Evolutionary conservation across 805 yeast genomes (phyloP).

Genomic region (Barnettozyma siamensis): DNA sequence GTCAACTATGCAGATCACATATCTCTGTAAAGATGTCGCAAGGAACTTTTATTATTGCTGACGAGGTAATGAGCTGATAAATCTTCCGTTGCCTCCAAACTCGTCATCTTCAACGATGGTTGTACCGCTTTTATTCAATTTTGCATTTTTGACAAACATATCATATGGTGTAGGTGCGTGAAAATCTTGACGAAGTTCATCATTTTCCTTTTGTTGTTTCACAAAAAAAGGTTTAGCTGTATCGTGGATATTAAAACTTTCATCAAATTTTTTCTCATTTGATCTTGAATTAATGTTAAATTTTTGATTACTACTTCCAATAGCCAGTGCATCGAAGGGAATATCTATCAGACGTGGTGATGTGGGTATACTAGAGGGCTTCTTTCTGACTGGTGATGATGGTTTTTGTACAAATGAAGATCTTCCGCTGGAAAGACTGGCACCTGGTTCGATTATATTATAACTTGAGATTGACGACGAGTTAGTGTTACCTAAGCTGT

Average conservation of each 20-base stretch:
- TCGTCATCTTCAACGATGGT: background rate
- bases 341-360: conserved; percentile 10
- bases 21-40: no score
- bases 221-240: background rate
- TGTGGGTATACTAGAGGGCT: conserved; percentile 19
- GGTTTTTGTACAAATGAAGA: background rate
- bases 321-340: conserved; percentile 21
- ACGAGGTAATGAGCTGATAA: conserved; percentile 20
- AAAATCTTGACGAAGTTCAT: conserved; percentile 29
- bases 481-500: background rate
- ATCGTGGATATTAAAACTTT: conserved; percentile 9
- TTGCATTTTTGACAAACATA: conserved; percentile 11
- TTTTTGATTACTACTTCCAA: conserved; percentile 6
- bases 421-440: background rate
- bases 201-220: conserved; percentile 21
- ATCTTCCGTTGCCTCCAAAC: conserved; percentile 8
- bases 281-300: no score
- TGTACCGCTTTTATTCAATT: background rate
- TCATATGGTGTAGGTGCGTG: conserved; percentile 47
- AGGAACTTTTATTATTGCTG: no score
- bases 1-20: no score
- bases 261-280: background rate
- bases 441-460: conserved; percentile 19
- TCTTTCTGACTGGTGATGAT: conserved; percentile 19
- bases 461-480: conserved; percentile 9